phyloP scores from a whole-genome alignment of 495 filamentous ascomycete species.

The Podospora pseudopauciseta region DNA sequence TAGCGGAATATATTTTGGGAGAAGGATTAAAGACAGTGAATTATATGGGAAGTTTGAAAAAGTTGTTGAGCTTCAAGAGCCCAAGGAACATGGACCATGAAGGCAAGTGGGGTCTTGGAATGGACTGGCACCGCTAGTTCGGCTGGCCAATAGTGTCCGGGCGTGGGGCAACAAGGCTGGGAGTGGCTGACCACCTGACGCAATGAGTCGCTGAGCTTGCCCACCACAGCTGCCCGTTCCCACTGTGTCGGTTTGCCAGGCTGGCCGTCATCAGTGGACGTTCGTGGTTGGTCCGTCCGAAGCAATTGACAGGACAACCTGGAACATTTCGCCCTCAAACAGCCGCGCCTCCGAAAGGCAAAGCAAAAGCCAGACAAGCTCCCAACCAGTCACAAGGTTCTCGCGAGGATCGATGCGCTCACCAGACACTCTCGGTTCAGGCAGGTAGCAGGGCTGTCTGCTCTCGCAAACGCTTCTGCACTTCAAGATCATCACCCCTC shows the following conservation, averaged over 20 bases:
- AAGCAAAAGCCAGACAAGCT: slow-evolving; percentile 6
- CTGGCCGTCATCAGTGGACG: slow-evolving; percentile 13
- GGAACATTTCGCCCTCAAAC: not conserved
- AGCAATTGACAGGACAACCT: slow-evolving; percentile 6
- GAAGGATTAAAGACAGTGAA: too few relatives aligned
- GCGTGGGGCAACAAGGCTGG: not conserved
- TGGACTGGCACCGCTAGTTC: not conserved
- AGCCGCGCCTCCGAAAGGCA: not conserved
- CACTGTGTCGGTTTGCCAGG: slow-evolving; percentile 3
- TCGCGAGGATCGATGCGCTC: slow-evolving; percentile 28
- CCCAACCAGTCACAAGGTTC: not conserved
- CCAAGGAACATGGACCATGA: too few relatives aligned
- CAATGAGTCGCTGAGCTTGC: not conserved
- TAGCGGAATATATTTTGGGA: too few relatives aligned
- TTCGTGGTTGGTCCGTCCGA: slow-evolving; percentile 15
- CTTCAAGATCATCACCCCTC: not conserved
- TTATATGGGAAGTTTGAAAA: too few relatives aligned
- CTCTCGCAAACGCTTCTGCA: slow-evolving; percentile 7
- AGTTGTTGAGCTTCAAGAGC: too few relatives aligned
- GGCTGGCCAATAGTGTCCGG: not conserved
- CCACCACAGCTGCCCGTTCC: slow-evolving; percentile 6
- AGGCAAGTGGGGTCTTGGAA: too few relatives aligned
- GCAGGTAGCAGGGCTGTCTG: slow-evolving; percentile 30
- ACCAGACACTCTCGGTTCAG: slow-evolving; percentile 14
- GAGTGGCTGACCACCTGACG: slow-evolving; percentile 1